phyloP scores from a whole-genome alignment of 345 rosid species.

The Eucalyptus curtisii region DNA sequence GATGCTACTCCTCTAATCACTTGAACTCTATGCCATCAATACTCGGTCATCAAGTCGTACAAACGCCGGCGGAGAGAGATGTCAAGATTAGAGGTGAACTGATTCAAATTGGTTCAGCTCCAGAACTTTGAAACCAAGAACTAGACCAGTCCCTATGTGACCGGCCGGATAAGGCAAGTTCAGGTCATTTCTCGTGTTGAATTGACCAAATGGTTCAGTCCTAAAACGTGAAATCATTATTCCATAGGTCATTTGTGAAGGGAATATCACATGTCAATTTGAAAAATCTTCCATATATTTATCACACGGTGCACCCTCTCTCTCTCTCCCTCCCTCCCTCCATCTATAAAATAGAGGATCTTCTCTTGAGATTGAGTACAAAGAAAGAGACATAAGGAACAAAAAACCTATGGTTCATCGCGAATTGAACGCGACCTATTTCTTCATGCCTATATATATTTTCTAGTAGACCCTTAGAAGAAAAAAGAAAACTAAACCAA shows the following conservation, averaged over 20 bases:
- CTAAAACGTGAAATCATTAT: not conserved
- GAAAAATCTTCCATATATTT: not conserved
- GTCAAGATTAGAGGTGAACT: not conserved
- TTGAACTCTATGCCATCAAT: not conserved
- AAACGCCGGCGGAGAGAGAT: not conserved
- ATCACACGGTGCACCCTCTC: not conserved
- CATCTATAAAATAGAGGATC: not conserved
- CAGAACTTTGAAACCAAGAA: rapidly evolving
- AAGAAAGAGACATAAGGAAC: not conserved
- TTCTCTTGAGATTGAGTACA: not conserved
- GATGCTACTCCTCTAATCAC: not conserved
- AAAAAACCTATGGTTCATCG: rapidly evolving
- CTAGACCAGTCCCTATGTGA: not conserved
- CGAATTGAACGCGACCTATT: too few relatives aligned
- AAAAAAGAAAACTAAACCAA: rapidly evolving
- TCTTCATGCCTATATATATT: too few relatives aligned
- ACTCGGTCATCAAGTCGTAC: not conserved
- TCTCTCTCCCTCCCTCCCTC: too few relatives aligned
- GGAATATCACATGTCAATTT: not conserved
- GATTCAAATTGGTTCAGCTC: rapidly evolving
- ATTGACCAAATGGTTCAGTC: too few relatives aligned
- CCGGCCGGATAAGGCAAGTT: rapidly evolving
- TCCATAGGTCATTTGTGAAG: not conserved
- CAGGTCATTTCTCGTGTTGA: not conserved
- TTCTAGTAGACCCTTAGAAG: not conserved